Percentiles rank a stretch among this genome's conserved stretches.
Evolutionary conservation across 495 filamentous ascomycete species (phyloP).

Genomic region (Tuber magnatum): DNA sequence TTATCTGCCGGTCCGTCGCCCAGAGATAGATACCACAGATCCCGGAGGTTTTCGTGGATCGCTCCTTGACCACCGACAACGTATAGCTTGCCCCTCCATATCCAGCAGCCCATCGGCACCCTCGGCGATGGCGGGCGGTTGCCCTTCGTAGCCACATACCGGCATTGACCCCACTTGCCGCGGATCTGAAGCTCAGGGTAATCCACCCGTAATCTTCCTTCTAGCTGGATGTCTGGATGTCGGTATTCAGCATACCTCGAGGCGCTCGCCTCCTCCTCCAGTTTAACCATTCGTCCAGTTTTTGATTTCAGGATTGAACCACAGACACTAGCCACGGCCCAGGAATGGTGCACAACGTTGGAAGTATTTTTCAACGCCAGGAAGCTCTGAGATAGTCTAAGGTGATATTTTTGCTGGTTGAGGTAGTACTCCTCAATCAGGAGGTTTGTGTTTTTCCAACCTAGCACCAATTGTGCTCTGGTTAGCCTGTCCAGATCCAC

Average conservation of each 20-base stretch:
- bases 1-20: background rate
- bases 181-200: constrained; percentile 27
- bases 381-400: constrained; percentile 29
- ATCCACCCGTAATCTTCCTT: constrained; percentile 22
- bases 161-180: constrained; percentile 24
- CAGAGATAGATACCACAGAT: constrained; percentile 29
- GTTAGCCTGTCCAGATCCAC: background rate
- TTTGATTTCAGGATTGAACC: constrained; percentile 25
- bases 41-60: constrained; percentile 23
- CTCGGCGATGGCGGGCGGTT: constrained; percentile 20
- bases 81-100: constrained; percentile 28
- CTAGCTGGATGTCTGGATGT: constrained; percentile 27
- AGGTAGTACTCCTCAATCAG: constrained; percentile 34
- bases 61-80: constrained; percentile 26
- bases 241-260: constrained; percentile 30
- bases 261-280: constrained; percentile 30
- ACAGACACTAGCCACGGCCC: constrained; percentile 25
- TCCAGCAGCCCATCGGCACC: constrained; percentile 30
- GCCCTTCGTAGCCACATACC: constrained; percentile 4
- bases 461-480: constrained; percentile 9
- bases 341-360: constrained; percentile 31
- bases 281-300: constrained; percentile 24
- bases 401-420: constrained; percentile 34
- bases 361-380: constrained; percentile 28
- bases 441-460: constrained; percentile 35